Conservation (phyloP, 257 asterid species). For the Capsicum rhomboideum region DNA sequence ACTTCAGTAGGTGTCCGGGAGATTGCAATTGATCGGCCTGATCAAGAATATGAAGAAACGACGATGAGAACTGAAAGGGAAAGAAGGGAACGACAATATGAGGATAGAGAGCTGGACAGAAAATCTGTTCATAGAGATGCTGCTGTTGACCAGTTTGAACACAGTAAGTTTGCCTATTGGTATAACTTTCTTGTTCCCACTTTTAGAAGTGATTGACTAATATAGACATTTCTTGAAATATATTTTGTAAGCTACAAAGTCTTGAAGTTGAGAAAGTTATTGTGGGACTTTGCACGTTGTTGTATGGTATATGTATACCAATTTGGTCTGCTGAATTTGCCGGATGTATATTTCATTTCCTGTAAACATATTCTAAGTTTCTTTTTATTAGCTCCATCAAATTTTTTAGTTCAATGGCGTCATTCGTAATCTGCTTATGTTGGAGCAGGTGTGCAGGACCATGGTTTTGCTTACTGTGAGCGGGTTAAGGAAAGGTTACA, state of each 20-base stretch:
- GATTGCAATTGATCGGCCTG: constrained; percentile 29
- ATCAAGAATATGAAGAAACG: constrained; percentile 24
- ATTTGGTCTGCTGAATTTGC: neutral
- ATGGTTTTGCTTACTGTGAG: constrained; percentile 43
- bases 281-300: neutral
- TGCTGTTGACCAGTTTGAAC: constrained; percentile 41
- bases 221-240: neutral
- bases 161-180: constrained; percentile 35
- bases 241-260: neutral
- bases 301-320: neutral
- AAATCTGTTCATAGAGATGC: constrained; percentile 40
- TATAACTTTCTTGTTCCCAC: neutral
- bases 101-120: constrained; percentile 30
- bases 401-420: neutral
- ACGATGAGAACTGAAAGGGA: constrained; percentile 23
- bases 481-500: constrained; percentile 48
- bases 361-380: neutral
- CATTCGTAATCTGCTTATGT: neutral
- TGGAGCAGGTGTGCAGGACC: constrained; percentile 52
- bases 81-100: constrained; percentile 42
- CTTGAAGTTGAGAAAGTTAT: neutral
- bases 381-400: neutral
- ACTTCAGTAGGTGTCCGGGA: constrained; percentile 39
- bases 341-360: neutral
- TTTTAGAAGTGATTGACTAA: neutral